Base-by-base conservation (phyloP, 164 flowering plant species). In the Amborella trichopoda region DNA sequence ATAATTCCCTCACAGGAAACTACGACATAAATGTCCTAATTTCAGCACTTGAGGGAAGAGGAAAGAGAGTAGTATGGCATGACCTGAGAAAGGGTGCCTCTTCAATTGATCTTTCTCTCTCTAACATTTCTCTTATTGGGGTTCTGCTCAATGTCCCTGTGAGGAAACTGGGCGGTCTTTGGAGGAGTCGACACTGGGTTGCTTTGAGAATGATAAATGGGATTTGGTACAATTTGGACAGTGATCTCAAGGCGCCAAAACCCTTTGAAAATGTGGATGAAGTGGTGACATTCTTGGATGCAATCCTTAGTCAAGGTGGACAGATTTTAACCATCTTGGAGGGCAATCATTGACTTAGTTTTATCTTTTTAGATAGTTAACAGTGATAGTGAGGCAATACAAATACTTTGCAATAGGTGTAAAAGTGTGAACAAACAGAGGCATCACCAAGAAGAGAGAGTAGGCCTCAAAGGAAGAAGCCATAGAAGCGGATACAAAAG, bases 151-250 rank as follows among this genome's bases (percentile, higher is more conserved):
- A 88, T 54, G 58, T 88, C 40, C 73, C 83, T 0, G 82, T 78
- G 16, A 81, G 54, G 30, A 72, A 66, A 63, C 80, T 62, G 62
- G 76, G 61, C 34, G 94, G 94, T 58, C 25, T 91, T 52, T 91
- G 94, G 95, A 82, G 55, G 59, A 42, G 86, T 57, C 67, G 96
- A 68, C 96, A 91, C 55, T 91, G 96, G 95, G 57, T 80, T 51
- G 45, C 88, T 19, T 10, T 91, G 68, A 73, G 80, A 48, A 77
- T 61, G 65, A 64, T 87, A 26, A 70, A 52, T 3, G 80, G 77
- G 30, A 62, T 77, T 62, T 91, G 96, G 95, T 84, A 82, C 67
- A 84, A 87, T 60, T 80, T 91, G 74, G 99, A 91, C 60, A 87
- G 96, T 70, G 95, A 91, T 74, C 65, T 91, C 46, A 26, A 17